phyloP scores from a whole-genome alignment of 108 stramenopile genomes.

The Chaetoceros tenuissimus region DNA sequence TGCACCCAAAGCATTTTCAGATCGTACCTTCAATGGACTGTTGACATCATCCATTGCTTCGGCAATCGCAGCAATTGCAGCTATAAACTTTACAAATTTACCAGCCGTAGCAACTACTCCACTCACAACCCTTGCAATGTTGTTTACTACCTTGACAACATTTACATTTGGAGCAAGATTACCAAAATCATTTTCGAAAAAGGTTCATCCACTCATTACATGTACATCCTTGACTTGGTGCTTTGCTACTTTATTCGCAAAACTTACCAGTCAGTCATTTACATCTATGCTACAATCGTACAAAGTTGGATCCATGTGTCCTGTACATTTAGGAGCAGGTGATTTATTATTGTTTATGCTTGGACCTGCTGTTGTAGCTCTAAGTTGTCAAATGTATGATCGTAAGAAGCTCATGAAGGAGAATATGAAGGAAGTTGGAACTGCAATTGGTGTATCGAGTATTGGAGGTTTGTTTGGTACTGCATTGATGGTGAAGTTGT shows the following conservation, averaged over 20 bases:
- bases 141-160: constrained; percentile 43
- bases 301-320: constrained; percentile 40
- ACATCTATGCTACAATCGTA: constrained; percentile 36
- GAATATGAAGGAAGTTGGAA: constrained; percentile 53
- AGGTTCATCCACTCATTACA: constrained; percentile 62
- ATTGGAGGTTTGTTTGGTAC: constrained; percentile 70
- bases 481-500: constrained; percentile 35
- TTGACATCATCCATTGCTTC: constrained; percentile 23
- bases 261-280: constrained; percentile 40
- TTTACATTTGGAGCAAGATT: constrained; percentile 69
- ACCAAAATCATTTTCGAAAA: constrained; percentile 50
- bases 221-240: constrained; percentile 58
- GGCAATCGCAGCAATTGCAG: constrained; percentile 23
- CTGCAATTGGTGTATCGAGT: constrained; percentile 49
- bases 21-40: constrained; percentile 36
- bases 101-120: constrained; percentile 27
- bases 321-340: constrained; percentile 52
- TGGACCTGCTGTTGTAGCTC: constrained; percentile 70
- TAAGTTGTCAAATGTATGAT: constrained; percentile 69
- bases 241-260: constrained; percentile 19
- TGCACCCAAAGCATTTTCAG: constrained; percentile 43
- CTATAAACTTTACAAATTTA: constrained; percentile 9
- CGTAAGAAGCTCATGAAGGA: constrained; percentile 58
- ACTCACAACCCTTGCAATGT: constrained; percentile 33
- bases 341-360: constrained; percentile 58